Percentiles rank a stretch among this genome's conserved stretches.
These are phyloP conservation scores for Claviceps purpurea DNA, from an alignment of 2,329 filamentous ascomycete genomes.

Conservation along the genomic window DNA sequence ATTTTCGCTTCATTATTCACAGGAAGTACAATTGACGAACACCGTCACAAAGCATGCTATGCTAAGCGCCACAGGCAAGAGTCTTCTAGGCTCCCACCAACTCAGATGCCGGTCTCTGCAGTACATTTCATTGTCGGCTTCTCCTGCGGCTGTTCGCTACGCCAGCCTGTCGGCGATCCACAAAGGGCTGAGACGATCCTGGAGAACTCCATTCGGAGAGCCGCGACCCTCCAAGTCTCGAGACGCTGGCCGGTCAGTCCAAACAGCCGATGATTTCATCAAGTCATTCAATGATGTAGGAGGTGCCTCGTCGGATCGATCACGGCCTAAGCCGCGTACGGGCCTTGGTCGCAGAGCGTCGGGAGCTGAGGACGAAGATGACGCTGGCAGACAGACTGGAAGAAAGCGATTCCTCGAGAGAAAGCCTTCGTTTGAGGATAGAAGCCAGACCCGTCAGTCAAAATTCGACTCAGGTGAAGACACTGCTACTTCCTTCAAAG, in stretches of 20 bases:
- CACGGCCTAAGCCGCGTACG: constrained; percentile 35
- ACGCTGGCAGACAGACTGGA: constrained; percentile 28
- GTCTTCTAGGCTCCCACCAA: constrained; percentile 11
- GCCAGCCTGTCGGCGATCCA: constrained; percentile 52
- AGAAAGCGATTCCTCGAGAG: constrained; percentile 39
- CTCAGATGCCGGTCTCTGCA: constrained; percentile 5
- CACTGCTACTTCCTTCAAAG: constrained; percentile 11
- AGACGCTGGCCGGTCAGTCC: constrained; percentile 5
- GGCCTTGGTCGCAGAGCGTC: constrained; percentile 31
- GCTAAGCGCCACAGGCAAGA: constrained; percentile 14
- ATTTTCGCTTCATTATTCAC: neutral
- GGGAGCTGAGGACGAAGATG: constrained; percentile 20
- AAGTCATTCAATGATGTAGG: constrained; percentile 16
- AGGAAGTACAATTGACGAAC: constrained; percentile 1
- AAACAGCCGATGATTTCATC: constrained; percentile 3
- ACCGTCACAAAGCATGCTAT: constrained; percentile 14
- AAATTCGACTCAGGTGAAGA: constrained; percentile 29
- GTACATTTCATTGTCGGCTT: neutral
- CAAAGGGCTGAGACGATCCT: constrained; percentile 44
- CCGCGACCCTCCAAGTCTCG: constrained; percentile 6
- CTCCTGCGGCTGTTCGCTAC: constrained; percentile 10
- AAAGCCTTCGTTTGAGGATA: constrained; percentile 35
- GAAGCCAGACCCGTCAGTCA: constrained; percentile 40
- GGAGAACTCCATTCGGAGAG: constrained; percentile 19
- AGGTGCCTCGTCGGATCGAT: constrained; percentile 16